These are phyloP conservation scores for Mycena rosella DNA, from an alignment of 768 basidiomycete genomes.

Conservation along the genomic window DNA sequence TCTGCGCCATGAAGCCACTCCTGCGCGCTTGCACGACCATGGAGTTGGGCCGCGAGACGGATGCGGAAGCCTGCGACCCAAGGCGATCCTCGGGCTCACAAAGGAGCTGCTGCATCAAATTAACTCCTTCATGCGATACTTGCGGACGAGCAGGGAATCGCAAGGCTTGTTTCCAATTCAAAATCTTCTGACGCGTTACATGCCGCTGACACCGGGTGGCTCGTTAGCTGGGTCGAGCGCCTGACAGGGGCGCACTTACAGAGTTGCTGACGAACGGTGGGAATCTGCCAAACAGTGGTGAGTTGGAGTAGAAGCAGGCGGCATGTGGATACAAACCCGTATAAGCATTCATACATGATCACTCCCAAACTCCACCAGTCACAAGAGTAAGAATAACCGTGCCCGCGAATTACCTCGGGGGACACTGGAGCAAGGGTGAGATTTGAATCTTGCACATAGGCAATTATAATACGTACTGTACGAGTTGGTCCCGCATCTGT, in stretches of 20 bases:
- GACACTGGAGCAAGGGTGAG: constrained; percentile 70
- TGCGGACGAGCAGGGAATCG: constrained; percentile 87
- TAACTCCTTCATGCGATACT: constrained; percentile 88
- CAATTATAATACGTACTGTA: constrained; percentile 71
- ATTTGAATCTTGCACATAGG: constrained; percentile 38
- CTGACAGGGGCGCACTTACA: constrained; percentile 58
- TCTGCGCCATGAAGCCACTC: constrained; percentile 73
- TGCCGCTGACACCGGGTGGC: constrained; percentile 71
- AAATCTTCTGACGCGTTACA: constrained; percentile 95
- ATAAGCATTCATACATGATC: constrained; percentile 96
- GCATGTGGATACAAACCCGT: constrained; percentile 70
- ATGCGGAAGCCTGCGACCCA: constrained; percentile 78
- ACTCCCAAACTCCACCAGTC: constrained; percentile 99
- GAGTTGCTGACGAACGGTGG: constrained; percentile 97
- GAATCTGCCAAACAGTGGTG: constrained; percentile 64
- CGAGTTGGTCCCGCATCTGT: constrained; percentile 86
- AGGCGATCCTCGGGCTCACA: constrained; percentile 97
- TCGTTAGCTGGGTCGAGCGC: constrained; percentile 29
- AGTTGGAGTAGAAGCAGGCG: constrained; percentile 30
- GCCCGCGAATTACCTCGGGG: constrained; percentile 90
- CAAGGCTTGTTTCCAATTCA: constrained; percentile 93
- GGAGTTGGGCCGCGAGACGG: constrained; percentile 81
- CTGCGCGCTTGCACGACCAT: constrained; percentile 80
- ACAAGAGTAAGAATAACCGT: constrained; percentile 94
- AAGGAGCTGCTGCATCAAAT: constrained; percentile 88